Evolutionary conservation across 2,329 filamentous ascomycete species (phyloP), one percentile per base, ranked within the genome.

Genomic region (Metarhizium rileyi): DNA sequence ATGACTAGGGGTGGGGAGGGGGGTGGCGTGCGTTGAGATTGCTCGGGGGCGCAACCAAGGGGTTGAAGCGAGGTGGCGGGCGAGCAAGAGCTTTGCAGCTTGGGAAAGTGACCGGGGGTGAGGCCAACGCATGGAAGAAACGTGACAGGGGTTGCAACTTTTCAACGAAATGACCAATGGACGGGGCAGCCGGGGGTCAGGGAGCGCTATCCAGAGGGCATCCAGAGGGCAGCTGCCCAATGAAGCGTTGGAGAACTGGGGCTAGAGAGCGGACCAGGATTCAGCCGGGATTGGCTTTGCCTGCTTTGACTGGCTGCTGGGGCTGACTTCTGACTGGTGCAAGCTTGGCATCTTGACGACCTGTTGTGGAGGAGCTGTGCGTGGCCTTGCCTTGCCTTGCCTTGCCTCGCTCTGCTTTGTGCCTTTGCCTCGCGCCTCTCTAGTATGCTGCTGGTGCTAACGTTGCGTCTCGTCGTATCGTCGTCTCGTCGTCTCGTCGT

Each of bases 121-220:
- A 64, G 67, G 65, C 72, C 71, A 69, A 58, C 66, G 70, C 71
- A 75, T 75, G 70, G 70, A 65, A 70, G 66, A 72, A 72, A 71
- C 65, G 69, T 70, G 71, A 73, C 69, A 72, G 71, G 71, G 61
- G 62, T 59, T 56, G 61, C 66, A 66, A 68, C 66, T 68, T 70
- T 41, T 69, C 70, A 67, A 77, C 76, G 70, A 72, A 70, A 63
- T 66, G 67, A 57, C 75, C 75, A 78, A 77, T 78, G 66, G 68
- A 61, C 59, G 61, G 52, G 50, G 56, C 56, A 59, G 50, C 55
- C 58, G 52, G 56, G 65, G 63, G 64, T 65, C 67, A 65, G 67
- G 68, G 51, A 50, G 52, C 46, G 52, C 46, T 28, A 38, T 53
- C 48, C 53, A 65, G 63, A 38, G 35, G 30, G 10, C 35, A 8